These are phyloP conservation scores for California macrophylla DNA, from an alignment of 441 rosid species.

Conservation along the genomic window DNA sequence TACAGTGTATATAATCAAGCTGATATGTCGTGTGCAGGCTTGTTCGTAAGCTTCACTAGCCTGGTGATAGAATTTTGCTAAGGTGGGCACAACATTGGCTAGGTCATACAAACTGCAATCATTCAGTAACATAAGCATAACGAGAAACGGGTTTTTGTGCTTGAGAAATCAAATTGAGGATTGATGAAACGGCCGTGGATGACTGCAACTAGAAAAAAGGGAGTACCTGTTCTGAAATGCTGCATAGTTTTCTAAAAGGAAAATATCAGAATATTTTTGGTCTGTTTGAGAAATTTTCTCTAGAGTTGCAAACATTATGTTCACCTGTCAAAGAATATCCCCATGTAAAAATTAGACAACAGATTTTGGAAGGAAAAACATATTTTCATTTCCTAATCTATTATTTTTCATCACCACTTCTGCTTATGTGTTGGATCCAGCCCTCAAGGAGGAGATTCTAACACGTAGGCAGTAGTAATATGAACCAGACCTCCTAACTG, in stretches of 20 bases:
- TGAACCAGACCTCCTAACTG: too few species aligned
- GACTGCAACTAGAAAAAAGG: neutral
- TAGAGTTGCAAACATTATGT: conserved; percentile 84
- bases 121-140: conserved; percentile 22
- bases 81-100: conserved; percentile 89
- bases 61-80: conserved; percentile 98
- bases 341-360: conserved; percentile 7
- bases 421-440: neutral
- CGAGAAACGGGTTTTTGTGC: neutral
- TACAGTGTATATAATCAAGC: conserved; percentile 85
- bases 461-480: too few species aligned
- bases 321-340: conserved; percentile 52
- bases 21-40: conserved; percentile 91
- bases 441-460: neutral
- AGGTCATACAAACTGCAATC: conserved; percentile 82
- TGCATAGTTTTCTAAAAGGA: conserved; percentile 92
- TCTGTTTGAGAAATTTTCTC: conserved; percentile 93
- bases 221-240: conserved; percentile 93
- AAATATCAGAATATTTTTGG: conserved; percentile 80
- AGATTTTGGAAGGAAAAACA: neutral
- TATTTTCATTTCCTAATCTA: neutral
- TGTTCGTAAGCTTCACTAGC: conserved; percentile 97
- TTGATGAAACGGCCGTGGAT: conserved; percentile 4
- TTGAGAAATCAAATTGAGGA: neutral
- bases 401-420: neutral